A percentile compares a stretch with the other conserved stretches of the same genome.
phyloP scores from a whole-genome alignment of 768 basidiomycete species.

The Nidularia pulvinata region DNA sequence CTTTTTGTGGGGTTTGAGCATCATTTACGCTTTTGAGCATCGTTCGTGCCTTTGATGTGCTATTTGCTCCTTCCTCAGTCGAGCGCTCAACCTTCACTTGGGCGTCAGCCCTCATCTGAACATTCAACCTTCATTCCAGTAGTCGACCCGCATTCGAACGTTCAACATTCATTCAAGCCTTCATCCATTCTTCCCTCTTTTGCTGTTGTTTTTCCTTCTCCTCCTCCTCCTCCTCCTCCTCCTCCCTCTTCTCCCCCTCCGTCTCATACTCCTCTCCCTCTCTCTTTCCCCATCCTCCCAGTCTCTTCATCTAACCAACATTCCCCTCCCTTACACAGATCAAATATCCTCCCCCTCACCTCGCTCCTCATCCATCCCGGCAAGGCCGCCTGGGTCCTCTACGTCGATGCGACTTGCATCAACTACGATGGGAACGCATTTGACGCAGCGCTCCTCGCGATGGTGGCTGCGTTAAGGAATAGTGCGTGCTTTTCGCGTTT shows the following conservation, averaged over 20 bases:
- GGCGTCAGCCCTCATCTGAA: too few relatives aligned
- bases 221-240: too few relatives aligned
- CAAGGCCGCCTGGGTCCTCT: slow-evolving; percentile 91
- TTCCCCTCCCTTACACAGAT: slow-evolving; percentile 35
- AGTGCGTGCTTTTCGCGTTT: slow-evolving; percentile 58
- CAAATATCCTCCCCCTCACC: slow-evolving; percentile 59
- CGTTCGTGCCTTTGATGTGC: neutral
- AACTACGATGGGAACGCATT: slow-evolving; percentile 98
- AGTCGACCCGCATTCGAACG: too few relatives aligned
- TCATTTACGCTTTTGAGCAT: neutral
- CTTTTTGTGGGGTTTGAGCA: too few relatives aligned
- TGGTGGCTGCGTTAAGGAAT: slow-evolving; percentile 84
- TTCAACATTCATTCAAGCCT: too few relatives aligned
- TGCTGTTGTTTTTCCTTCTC: too few relatives aligned
- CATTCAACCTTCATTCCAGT: too few relatives aligned
- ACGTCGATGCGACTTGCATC: slow-evolving; percentile 93
- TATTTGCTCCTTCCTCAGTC: too few relatives aligned
- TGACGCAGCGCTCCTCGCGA: slow-evolving; percentile 86
- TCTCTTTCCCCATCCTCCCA: neutral
- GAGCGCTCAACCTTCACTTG: too few relatives aligned
- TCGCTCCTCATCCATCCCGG: slow-evolving; percentile 81
- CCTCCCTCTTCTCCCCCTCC: too few relatives aligned
- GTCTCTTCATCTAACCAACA: neutral
- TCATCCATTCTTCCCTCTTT: too few relatives aligned
- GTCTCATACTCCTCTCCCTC: neutral